Base-by-base conservation (phyloP, 495 filamentous ascomycete genomes). In the Penicillium simplicissimum region DNA sequence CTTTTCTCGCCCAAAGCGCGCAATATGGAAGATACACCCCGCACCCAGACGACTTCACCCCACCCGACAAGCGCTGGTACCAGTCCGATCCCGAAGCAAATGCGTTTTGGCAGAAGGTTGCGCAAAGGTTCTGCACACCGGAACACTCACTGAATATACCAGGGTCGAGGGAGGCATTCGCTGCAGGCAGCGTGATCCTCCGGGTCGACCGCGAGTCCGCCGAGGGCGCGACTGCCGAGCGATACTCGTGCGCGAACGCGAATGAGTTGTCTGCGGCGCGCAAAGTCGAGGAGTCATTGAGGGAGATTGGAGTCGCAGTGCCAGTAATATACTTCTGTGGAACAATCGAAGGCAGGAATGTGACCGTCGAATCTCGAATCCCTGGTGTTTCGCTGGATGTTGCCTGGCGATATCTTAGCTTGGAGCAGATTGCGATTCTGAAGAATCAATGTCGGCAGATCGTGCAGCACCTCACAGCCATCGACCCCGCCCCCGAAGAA, bases 231-330 rank as follows among this genome's bases (percentile, higher is more conserved):
- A 63, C 71, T 7, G 62, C 68, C 21, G 72, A 75, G 45, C 64
- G 61, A 62, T 78, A 73, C 58, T 73, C 87, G 76, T 74, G 83
- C 81, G 23, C 87, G 77, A 72, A 93, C 87, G 89, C 75, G 34
- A 80, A 80, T 56, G 77, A 79, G 56, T 38, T 76, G 11, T 71
- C 62, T 13, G 69, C 77, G 2, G 71, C 77, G 31, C 73, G 70
- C 35, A 80, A 80, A 45, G 75, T 69, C 8, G 75, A 80, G 48
- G 68, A 74, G 13, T 34, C 61, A 1, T 67, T 80, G 14, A 71
- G 59, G 47, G 70, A 72, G 21, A 52, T 78, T 19, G 67, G 68
- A 1, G 69, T 79, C 45, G 63, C 71, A 0, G 75, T 80, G n/a
- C 77, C 77, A 2, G 65, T 74, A 19, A 69, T 77, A 65, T 66